A percentile compares a stretch with the other conserved stretches of the same genome.
Evolutionary conservation across 345 rosid genomes (phyloP).

Genomic region (Rhodamnia argentea): DNA sequence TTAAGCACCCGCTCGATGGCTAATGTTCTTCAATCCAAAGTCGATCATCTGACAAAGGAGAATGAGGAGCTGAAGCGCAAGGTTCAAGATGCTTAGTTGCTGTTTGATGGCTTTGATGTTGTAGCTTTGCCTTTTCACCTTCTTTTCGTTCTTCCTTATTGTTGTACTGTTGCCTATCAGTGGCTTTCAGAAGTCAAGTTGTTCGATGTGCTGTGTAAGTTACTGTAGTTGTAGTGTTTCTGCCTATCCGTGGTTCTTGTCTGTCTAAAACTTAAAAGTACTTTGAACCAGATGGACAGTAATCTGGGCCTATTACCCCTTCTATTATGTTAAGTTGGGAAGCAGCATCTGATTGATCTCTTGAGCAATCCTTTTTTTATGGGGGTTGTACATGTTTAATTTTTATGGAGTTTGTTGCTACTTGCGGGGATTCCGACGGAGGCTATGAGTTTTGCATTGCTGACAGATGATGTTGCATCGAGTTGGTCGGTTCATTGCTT

Average conservation of each 20-base stretch:
- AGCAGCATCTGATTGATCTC: not conserved
- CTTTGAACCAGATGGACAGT: not conserved
- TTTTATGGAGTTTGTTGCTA: not conserved
- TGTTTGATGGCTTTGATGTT: slow-evolving; percentile 21
- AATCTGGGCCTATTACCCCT: not conserved
- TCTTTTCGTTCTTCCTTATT: not conserved
- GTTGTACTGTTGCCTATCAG: not conserved
- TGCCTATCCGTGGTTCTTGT: not conserved
- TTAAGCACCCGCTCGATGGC: slow-evolving; percentile 78
- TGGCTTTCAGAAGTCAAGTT: not conserved
- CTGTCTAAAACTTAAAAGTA: not conserved
- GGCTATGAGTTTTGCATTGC: not conserved
- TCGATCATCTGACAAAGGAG: slow-evolving; percentile 52
- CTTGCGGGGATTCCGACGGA: not conserved
- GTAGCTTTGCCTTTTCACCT: not conserved
- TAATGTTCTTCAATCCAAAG: slow-evolving; percentile 58
- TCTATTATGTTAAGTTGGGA: not conserved
- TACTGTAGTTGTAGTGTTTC: not conserved
- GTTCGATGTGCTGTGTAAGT: not conserved
- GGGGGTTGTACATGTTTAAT: not conserved
- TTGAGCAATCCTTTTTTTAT: not conserved
- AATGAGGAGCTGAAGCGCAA: slow-evolving; percentile 60
- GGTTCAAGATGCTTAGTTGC: slow-evolving; percentile 20
- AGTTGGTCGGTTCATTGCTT: not conserved
- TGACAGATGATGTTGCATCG: not conserved